These are phyloP conservation scores for Fragilaria crotonensis DNA, from an alignment of 108 stramenopile species.

Conservation along the genomic window DNA sequence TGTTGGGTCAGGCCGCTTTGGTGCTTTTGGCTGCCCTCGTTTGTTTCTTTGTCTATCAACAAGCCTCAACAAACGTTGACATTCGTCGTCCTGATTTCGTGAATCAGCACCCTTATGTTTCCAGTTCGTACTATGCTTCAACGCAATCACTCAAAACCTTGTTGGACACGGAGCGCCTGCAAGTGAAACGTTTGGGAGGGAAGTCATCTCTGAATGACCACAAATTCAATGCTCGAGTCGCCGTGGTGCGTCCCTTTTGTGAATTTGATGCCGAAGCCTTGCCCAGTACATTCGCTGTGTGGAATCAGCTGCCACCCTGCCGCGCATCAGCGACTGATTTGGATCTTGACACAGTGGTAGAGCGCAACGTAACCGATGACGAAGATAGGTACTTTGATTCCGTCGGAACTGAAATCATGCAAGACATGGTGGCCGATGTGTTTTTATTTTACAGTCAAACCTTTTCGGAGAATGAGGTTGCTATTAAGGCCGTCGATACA, in stretches of 20 bases:
- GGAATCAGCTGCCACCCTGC: slow-evolving; percentile 49
- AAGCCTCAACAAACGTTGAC: slow-evolving; percentile 4
- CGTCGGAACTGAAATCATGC: slow-evolving; percentile 41
- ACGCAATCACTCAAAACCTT: slow-evolving; percentile 35
- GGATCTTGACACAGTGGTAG: slow-evolving; percentile 31
- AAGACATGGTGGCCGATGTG: slow-evolving; percentile 38
- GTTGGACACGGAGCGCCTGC: slow-evolving; percentile 20
- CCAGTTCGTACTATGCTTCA: slow-evolving; percentile 39
- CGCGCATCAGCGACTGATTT: slow-evolving; percentile 42
- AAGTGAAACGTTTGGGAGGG: slow-evolving; percentile 22
- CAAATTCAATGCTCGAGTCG: slow-evolving; percentile 34
- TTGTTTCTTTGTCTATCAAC: background rate
- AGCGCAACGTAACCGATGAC: slow-evolving; percentile 7
- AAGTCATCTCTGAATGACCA: slow-evolving; percentile 13
- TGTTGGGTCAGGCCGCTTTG: background rate
- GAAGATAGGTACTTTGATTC: slow-evolving; percentile 29
- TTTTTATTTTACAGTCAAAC: slow-evolving; percentile 66
- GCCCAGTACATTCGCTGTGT: slow-evolving; percentile 47
- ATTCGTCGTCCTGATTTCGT: slow-evolving; percentile 41
- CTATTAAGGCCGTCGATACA: slow-evolving; percentile 46
- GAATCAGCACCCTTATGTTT: slow-evolving; percentile 50
- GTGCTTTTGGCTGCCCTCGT: background rate
- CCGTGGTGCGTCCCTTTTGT: slow-evolving; percentile 52
- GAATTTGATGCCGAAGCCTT: slow-evolving; percentile 57
- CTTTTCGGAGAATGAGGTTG: slow-evolving; percentile 41